Base-by-base conservation (phyloP, 192 early-diverging fungal species). In the Phlyctochytrium bullatum region DNA sequence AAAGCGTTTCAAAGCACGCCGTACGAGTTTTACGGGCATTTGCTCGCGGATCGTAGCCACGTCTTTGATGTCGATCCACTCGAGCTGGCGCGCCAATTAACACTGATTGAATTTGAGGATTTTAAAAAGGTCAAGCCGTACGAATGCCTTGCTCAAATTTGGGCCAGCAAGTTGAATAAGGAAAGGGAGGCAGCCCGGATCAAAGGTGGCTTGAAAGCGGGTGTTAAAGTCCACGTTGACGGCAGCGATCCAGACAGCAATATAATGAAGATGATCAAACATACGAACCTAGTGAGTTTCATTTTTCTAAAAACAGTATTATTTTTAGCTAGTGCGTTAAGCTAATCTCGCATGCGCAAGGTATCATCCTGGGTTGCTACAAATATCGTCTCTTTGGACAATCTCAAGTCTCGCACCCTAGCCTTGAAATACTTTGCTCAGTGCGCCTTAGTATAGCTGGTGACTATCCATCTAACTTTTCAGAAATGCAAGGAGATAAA, bases 121-220 rank as follows among this genome's bases (percentile, higher is more conserved):
- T 86, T 79, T 59, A 25, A 51, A 33, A 24, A 61, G 4, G 75
- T 86, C 25, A 74, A 73, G 62, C 64, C 79, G 2, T 73, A 75
- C 34, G 84, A 86, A 65, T 86, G 80, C 53, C 27, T 77, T 28
- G 84, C 84, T 71, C 80, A 83, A 65, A 86, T 86, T 36, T 86
- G 84, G 83, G 79, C 77, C 3, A 56, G 64, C 16, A 73, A 76
- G 32, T 34, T 73, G 27, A 68, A 70, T 25, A 84, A 80, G 47
- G 82, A 83, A 59, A 33, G 62, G 35, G 68, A n/a, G 36, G 66
- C 36, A 2, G 36, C 58, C 16, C 31, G 60, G 20, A 12, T 61
- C 3, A 27, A 62, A 30, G 58, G 16, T 58, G 1, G 27, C 34
- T 0, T 12, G 36, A 34, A 58, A 68, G 66, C 4, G 36, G 20